Evolutionary conservation across 2,329 filamentous ascomycete genomes (phyloP).

Genomic region (Diaporthe caulivora): DNA sequence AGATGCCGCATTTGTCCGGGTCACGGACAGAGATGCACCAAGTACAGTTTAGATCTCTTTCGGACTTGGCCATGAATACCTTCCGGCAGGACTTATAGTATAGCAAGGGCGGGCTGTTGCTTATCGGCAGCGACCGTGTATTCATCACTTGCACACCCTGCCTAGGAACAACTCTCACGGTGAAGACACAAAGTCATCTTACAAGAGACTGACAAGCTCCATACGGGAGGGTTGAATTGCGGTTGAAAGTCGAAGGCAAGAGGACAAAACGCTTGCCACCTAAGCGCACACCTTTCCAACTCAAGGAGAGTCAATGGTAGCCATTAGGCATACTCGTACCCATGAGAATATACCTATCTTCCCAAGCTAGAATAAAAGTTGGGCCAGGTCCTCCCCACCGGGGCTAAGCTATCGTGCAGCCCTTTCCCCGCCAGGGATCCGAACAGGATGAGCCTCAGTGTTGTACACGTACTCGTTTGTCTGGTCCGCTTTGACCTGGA

Average conservation of each 20-base stretch:
- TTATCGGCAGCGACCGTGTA: background rate
- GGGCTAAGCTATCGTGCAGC: background rate
- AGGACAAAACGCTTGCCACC: background rate
- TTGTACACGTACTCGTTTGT: constrained; percentile 64
- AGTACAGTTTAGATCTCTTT: background rate
- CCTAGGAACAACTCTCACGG: too few species aligned
- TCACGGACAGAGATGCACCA: background rate
- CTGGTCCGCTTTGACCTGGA: constrained; percentile 60
- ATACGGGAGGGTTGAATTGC: too few species aligned
- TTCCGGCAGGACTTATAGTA: too few species aligned
- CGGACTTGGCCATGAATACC: background rate
- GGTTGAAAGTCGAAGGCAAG: background rate
- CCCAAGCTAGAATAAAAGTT: background rate
- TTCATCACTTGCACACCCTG: background rate
- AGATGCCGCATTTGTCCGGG: background rate
- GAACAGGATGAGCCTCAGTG: constrained; percentile 62
- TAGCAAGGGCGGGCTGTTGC: too few species aligned
- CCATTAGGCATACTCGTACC: background rate
- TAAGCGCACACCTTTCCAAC: background rate
- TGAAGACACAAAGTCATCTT: background rate
- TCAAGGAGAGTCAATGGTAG: background rate
- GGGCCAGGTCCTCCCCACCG: background rate
- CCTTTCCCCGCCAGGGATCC: constrained; percentile 41
- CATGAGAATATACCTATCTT: background rate
- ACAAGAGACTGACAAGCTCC: background rate